Percentiles rank a stretch among this genome's conserved stretches.
phyloP scores from a whole-genome alignment of 768 basidiomycete genomes.

The Podaxis sp. region DNA sequence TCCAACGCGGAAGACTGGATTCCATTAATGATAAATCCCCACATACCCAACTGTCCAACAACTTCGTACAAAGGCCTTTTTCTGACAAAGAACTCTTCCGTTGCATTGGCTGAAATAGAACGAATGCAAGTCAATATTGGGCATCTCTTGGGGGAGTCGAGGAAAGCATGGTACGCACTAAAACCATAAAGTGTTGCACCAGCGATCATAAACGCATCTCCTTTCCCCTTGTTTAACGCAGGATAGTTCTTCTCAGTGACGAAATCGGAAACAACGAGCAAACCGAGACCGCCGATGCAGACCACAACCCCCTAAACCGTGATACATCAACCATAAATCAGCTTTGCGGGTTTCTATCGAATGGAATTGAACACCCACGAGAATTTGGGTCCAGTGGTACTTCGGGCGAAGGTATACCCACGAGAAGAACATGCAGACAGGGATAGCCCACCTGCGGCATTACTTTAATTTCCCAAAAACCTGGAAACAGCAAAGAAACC shows the following conservation, averaged over 20 bases:
- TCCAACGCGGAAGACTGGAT: slow-evolving; percentile 77
- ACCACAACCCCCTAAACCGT: slow-evolving; percentile 62
- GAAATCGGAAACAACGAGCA: slow-evolving; percentile 79
- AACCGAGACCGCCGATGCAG: slow-evolving; percentile 72
- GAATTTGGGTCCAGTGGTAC: slow-evolving; percentile 82
- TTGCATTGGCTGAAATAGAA: slow-evolving; percentile 66
- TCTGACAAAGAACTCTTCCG: slow-evolving; percentile 86
- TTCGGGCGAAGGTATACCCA: slow-evolving; percentile 80
- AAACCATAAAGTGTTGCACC: slow-evolving; percentile 87
- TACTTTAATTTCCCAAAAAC: slow-evolving; percentile 5
- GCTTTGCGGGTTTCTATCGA: not conserved
- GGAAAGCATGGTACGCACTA: slow-evolving; percentile 47
- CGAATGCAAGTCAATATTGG: not conserved
- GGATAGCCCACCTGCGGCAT: slow-evolving; percentile 76
- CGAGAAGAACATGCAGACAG: slow-evolving; percentile 79
- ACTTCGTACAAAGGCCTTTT: slow-evolving; percentile 82
- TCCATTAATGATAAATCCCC: slow-evolving; percentile 77
- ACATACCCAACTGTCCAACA: slow-evolving; percentile 85
- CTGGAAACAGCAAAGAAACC: slow-evolving; percentile 22
- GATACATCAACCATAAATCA: not conserved
- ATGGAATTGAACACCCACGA: slow-evolving; percentile 42
- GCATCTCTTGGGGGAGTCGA: not conserved
- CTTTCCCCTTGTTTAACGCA: slow-evolving; percentile 66
- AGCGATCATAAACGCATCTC: slow-evolving; percentile 84
- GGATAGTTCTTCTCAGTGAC: slow-evolving; percentile 75